Evolutionary conservation across 1,284 basidiomycete genomes (phyloP), one percentile per base, ranked within the genome.

Genomic region (Inonotus hispidus): DNA sequence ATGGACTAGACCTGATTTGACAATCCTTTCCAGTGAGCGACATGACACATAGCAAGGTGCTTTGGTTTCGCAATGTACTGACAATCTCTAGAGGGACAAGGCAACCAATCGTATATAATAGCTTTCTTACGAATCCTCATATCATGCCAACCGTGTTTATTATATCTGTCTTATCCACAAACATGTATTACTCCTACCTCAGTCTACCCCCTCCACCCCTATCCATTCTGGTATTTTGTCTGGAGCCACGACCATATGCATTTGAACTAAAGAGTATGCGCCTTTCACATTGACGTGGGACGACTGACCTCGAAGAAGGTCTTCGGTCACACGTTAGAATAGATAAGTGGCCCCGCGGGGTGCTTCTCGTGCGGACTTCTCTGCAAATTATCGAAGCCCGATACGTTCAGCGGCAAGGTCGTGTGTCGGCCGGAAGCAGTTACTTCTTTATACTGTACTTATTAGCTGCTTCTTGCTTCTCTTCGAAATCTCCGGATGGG

Each of bases 61-160:
- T 39, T 35, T 32, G 19, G 27, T 60, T 21, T 41, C 46, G 46
- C 52, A 37, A 38, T 54, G 47, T 57, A 49, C 25, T 46, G 39
- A 45, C 47, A 19, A 54, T 41, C 23, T 54, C 45, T 61, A 61
- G 60, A 61, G 49, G 39, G 60, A 37, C 38, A 61, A 25, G 53
- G 60, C 53, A 37, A 38, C 37, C 53, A 39, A 38, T 56, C 46
- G 46, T 46, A 3, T 49, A 49, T 54, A 46, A 47, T 61, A 59
- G 32, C 32, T 19, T 35, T 50, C 23, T 45, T 21, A 60, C 59
- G 59, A 50, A 50, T 39, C 14, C 46, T 54, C 45, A 19, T 56
- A 38, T 37, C 53, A 55, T 39, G 53, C n/a, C 50, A 52, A 32
- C 35, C 13, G 29, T 52, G 41, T 67, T 53, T 63, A 66, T 64